Evolutionary conservation across 2,329 filamentous ascomycete genomes (phyloP), one percentile per base, ranked within the genome.

Genomic region (Fusarium ambrosium): DNA sequence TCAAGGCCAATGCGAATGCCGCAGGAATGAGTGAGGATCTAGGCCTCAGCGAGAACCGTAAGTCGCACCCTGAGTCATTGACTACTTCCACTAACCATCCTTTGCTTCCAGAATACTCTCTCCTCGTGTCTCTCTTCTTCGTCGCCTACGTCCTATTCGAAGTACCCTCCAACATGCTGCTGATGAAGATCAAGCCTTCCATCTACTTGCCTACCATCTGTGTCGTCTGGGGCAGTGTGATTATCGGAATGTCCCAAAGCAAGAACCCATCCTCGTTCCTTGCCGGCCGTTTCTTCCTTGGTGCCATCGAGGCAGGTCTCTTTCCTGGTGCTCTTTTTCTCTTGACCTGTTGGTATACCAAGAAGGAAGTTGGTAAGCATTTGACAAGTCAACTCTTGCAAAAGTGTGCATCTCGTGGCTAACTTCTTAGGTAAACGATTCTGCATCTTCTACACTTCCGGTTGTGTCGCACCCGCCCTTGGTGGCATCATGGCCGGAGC

Each of bases 241-340:
- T 72, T n/a, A 65, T 36, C 18, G 70, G 68, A 34, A 67, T 72
- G 60, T 72, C 70, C 0, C 70, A 72, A 29, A 61, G 62, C n/a
- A 68, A 68, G 43, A 59, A 61, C 11, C 27, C 58, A 20, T 18
- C 24, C 2, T 68, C 62, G 4, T 75, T 76, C 37, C 72, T 76
- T 6, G 80, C 80, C 2, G 82, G 87, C 2, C 86, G 87, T 58
- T 88, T 92, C 74, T 85, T 87, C 56, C 85, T 93, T 1, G 91
- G 92, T 10, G 81, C 92, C 27, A 88, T 86, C 14, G 92, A 94
- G 81, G 87, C 91, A 2, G 91, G 91, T 4, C 82, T 93, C 0
- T 92, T 90, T 75, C 90, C 89, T 0, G 91, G 90, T 6, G 88
- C 68, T 8, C 41, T 72, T 11, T 72, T 70, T 13, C 39, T 72